Evolutionary conservation across 2,329 filamentous ascomycete species (phyloP), one percentile per base, ranked within the genome.

Genomic region (Fusarium sp.): DNA sequence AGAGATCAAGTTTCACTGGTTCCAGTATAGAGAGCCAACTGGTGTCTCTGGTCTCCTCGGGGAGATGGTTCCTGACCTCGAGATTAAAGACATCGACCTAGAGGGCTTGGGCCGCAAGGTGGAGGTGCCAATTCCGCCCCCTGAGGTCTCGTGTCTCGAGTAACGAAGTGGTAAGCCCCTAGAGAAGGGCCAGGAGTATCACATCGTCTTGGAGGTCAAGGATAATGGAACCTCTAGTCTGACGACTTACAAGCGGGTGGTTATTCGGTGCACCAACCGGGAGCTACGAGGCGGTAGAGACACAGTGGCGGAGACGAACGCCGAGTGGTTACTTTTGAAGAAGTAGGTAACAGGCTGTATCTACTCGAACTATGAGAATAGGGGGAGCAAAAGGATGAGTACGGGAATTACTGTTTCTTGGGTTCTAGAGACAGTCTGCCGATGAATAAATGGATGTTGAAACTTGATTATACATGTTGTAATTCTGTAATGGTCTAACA

Each of bases 191-290:
- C 54, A 58, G 22, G 54, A 58, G 34, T 38, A 58, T 16, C 54
- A 58, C 9, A 24, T 58, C 4, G 34, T 58, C 3, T 13, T 58
- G 20, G 54, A 58, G 20, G 54, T 38, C 6, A 58, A 58, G 22
- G 54, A 58, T 14, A 38, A 27, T 7, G 54, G 54, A 0, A 58
- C 22, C n/a, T 34, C 54, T 9, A 24, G 14, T n/a, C 22, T 38
- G 13, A 58, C 34, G 16, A 58, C 54, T 5, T 58, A 58, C 22
- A 58, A 58, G 16, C 54, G 54, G 5, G 54, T 58, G 9, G 54
- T 58, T 6, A 58, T 58, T 6, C 54, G 38, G 34, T 24, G 31
- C 0, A 58, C 31, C 1, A 58, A 58, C 9, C 8, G 20, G 3
- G 9, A 29, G 10, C 16, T 58, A 5, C 54, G 54, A 16, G 54